phyloP scores from a whole-genome alignment of 73 alveolate genomes.

The Durusdinium trenchii region DNA sequence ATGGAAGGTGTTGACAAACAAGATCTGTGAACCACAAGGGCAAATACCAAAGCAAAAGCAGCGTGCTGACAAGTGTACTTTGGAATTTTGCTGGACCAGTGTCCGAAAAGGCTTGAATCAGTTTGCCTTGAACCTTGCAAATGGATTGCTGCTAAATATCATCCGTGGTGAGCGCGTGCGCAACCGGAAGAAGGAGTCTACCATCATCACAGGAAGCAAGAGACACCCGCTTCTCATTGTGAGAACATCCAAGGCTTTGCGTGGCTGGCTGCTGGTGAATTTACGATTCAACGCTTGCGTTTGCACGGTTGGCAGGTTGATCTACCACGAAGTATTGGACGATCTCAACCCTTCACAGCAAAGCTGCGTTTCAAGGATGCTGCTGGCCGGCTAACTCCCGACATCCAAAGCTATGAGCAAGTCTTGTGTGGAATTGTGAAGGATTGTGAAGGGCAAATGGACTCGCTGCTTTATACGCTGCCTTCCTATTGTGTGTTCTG shows the following conservation, averaged over 20 bases:
- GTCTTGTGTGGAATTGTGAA: background rate
- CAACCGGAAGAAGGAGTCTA: background rate
- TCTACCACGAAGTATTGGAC: background rate
- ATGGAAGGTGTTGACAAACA: background rate
- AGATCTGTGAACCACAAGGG: background rate
- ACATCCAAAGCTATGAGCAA: background rate
- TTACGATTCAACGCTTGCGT: background rate
- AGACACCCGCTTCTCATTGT: background rate
- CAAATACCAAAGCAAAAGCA: background rate
- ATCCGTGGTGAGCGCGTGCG: background rate
- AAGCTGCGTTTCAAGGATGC: background rate
- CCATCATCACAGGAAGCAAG: background rate
- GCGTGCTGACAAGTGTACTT: background rate
- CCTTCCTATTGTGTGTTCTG: background rate
- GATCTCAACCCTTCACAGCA: background rate
- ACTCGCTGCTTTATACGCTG: background rate
- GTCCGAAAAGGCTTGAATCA: background rate
- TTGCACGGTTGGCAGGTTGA: slow-evolving; percentile 1
- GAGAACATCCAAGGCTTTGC: background rate
- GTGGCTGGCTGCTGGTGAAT: background rate
- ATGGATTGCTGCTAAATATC: background rate
- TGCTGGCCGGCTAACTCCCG: background rate
- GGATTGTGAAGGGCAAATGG: background rate
- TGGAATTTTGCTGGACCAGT: background rate
- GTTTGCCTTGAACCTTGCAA: background rate